Evolutionary conservation across 148 eudicot genomes (phyloP), one percentile per base, ranked within the genome.

Genomic region (Hydrangea macrophylla): DNA sequence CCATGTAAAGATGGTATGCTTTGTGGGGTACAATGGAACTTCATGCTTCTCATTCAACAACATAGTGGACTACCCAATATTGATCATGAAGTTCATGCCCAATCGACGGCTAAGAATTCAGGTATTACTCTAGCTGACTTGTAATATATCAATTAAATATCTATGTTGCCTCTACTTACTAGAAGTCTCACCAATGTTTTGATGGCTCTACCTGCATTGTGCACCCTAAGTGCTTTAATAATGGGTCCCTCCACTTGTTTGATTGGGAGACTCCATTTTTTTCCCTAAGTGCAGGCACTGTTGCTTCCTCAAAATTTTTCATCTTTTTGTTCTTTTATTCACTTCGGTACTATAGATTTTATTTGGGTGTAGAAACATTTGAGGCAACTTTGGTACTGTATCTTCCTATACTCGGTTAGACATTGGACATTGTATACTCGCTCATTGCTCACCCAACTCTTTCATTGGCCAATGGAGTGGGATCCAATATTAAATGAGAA

Each of bases 231-330:
- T 78, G 81, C 77, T 31, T 51, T 60, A 76, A 44, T 13, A 23
- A 31, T 51, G 80, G 80, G 73, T 13, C 74, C 75, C 71, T 45
- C 80, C 58, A 71, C 58, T 69, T 27, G 55, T 65, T 55, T 76
- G 36, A 44, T 63, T 26, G 27, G 62, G n/a, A 64, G 39, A 28
- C n/a, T 73, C 58, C 73, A 60, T 45, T 15, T n/a, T 35, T 50
- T 56, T 65, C n/a, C n/a, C n/a, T n/a, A n/a, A 76, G 77, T 80
- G 80, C 71, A 67, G 60, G 68, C 36, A 57, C 75, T 70, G 62
- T 68, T 76, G 50, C 58, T 17, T 55, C 55, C n/a, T 53, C 40
- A 7, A 17, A 48, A 15, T n/a, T 1, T 3, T 48, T 15, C n/a
- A 15, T 22, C 9, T 18, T 65, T 10, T 44, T 33, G 28, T 13